Conservation (phyloP, 2,329 filamentous ascomycete genomes). For the Whalleya microplaca region DNA sequence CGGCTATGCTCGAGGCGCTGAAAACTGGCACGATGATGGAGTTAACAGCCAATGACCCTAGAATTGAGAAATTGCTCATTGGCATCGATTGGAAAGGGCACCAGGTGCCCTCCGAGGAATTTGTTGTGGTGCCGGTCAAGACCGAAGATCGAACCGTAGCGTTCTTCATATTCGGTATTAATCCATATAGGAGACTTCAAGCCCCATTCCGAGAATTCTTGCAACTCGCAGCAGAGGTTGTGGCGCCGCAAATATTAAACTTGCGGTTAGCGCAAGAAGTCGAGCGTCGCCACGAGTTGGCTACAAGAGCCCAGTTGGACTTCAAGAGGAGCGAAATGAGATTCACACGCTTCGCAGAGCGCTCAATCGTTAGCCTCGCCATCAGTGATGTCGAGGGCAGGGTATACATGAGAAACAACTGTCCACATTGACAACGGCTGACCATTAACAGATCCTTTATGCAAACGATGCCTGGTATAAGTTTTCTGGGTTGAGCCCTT, state of each 20-base stretch:
- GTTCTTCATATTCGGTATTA: constrained; percentile 32
- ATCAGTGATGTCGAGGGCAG: constrained; percentile 26
- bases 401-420: constrained; percentile 2
- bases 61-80: constrained; percentile 16
- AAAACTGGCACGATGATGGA: constrained; percentile 18
- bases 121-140: constrained; percentile 27
- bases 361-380: constrained; percentile 32
- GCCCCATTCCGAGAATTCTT: constrained; percentile 28
- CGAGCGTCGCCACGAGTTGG: constrained; percentile 26
- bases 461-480: constrained; percentile 35
- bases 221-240: constrained; percentile 24
- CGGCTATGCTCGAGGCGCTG: constrained; percentile 26
- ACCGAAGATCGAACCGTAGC: constrained; percentile 22
- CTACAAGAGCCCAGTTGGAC: constrained; percentile 25
- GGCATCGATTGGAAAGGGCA: constrained; percentile 23
- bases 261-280: constrained; percentile 31
- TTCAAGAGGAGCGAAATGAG: constrained; percentile 30
- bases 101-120: constrained; percentile 22
- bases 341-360: constrained; percentile 32
- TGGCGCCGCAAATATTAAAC: constrained; percentile 26
- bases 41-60: constrained; percentile 20
- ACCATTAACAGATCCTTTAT: constrained; percentile 27
- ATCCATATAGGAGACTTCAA: constrained; percentile 28
- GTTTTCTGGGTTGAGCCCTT: constrained; percentile 26
- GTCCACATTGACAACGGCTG: not conserved